Percentiles rank a stretch among this genome's conserved stretches.
phyloP scores from a whole-genome alignment of 2,329 filamentous ascomycete species.

The Aureobasidium leucospermi region DNA sequence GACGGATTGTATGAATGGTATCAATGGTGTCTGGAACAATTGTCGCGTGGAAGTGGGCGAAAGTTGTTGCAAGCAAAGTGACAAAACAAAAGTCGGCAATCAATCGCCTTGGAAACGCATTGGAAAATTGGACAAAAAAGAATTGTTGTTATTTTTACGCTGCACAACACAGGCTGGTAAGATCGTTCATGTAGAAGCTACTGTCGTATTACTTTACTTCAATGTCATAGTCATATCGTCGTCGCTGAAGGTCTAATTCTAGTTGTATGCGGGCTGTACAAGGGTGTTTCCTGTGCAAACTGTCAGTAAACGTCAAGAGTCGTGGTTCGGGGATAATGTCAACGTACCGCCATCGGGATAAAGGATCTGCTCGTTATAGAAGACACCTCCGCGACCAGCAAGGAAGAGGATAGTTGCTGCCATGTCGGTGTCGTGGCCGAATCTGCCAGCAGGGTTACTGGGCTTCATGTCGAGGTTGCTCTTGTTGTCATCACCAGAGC shows the following conservation, averaged over 20 bases:
- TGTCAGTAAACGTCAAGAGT: neutral
- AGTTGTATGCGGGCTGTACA: constrained; percentile 11
- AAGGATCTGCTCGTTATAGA: constrained; percentile 48
- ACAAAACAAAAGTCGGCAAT: neutral
- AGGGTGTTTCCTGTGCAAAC: constrained; percentile 7
- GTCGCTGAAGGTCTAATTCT: neutral
- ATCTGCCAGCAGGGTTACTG: constrained; percentile 38
- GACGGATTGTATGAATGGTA: neutral
- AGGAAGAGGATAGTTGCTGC: constrained; percentile 45
- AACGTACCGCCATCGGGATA: constrained; percentile 40
- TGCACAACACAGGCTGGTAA: neutral
- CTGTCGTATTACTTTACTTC: neutral
- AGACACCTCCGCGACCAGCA: constrained; percentile 43
- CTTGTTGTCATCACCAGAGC: constrained; percentile 41
- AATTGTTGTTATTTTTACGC: neutral
- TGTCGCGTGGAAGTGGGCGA: neutral
- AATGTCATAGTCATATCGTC: neutral
- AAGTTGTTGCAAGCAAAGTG: neutral
- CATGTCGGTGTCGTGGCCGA: constrained; percentile 44
- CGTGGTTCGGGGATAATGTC: neutral
- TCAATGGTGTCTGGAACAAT: neutral
- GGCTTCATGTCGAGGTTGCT: constrained; percentile 34
- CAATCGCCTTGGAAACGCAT: neutral
- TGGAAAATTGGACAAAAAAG: neutral
- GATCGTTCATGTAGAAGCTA: neutral